Percentiles rank a stretch among this genome's conserved stretches.
Evolutionary conservation across 1,284 basidiomycete species (phyloP).

Genomic region (Melampsora americana): DNA sequence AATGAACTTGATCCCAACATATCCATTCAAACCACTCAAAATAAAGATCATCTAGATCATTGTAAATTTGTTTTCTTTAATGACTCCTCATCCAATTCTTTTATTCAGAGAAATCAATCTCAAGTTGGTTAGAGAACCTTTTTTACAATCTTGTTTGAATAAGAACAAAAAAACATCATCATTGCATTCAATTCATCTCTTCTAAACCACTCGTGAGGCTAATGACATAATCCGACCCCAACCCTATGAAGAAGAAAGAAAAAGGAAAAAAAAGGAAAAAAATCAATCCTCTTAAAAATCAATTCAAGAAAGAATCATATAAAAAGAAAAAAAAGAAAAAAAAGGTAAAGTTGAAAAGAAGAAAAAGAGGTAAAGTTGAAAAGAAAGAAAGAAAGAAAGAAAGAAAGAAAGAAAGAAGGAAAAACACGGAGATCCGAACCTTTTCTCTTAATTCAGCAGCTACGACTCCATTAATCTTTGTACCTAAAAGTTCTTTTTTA

Average conservation of each 20-base stretch:
- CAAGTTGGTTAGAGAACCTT: too few species aligned
- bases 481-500: constrained; percentile 94
- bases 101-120: too few species aligned
- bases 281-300: too few species aligned
- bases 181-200: neutral
- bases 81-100: too few species aligned
- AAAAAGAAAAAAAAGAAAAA: too few species aligned
- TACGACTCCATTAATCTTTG: constrained; percentile 88
- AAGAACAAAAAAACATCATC: neutral
- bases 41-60: too few species aligned
- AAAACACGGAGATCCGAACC: constrained; percentile 35
- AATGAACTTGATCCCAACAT: too few species aligned
- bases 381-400: neutral
- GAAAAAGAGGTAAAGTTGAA: neutral
- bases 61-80: too few species aligned
- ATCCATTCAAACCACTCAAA: too few species aligned
- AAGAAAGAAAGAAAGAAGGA: neutral
- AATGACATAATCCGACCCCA: constrained; percentile 41
- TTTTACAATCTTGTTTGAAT: too few species aligned
- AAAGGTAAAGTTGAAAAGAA: too few species aligned
- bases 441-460: constrained; percentile 83
- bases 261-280: neutral
- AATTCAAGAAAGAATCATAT: too few species aligned
- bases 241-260: constrained; percentile 3
- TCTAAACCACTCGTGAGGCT: constrained; percentile 34